A percentile compares a stretch with the other conserved stretches of the same genome.
These are phyloP conservation scores for Dissophora ornata DNA, from an alignment of 192 early-diverging fungal species.

Conservation along the genomic window DNA sequence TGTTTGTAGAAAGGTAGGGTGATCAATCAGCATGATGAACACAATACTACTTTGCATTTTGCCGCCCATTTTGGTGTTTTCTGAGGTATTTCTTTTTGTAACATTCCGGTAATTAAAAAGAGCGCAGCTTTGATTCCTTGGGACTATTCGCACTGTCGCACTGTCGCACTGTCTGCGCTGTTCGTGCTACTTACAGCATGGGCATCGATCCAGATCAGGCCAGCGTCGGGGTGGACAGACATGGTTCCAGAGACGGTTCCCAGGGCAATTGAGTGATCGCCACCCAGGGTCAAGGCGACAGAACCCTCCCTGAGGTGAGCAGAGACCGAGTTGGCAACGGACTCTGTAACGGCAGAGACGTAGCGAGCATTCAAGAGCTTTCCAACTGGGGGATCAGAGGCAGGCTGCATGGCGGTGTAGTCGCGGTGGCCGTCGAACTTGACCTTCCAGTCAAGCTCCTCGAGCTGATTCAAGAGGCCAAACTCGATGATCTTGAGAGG, in stretches of 20 bases:
- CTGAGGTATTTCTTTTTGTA: no score
- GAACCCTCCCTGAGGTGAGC: slow-evolving; percentile 71
- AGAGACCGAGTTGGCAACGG: slow-evolving; percentile 73
- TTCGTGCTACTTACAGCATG: slow-evolving; percentile 90
- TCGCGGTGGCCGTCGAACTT: slow-evolving; percentile 81
- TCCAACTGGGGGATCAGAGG: slow-evolving; percentile 75
- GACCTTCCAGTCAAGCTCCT: slow-evolving; percentile 83
- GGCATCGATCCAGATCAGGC: slow-evolving; percentile 96
- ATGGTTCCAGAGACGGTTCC: slow-evolving; percentile 88
- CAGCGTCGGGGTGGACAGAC: slow-evolving; percentile 79
- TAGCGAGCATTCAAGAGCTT: slow-evolving; percentile 88
- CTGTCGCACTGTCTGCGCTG: no score
- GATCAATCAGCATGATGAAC: background rate
- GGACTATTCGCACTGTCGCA: no score
- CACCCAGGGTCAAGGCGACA: slow-evolving; percentile 92
- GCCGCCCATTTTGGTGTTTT: no score
- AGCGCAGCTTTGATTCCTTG: no score
- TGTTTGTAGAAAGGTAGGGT: background rate
- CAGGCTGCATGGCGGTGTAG: slow-evolving; percentile 74
- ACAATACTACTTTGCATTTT: no score
- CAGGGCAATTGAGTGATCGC: slow-evolving; percentile 95
- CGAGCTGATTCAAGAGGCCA: slow-evolving; percentile 86
- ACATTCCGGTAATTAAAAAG: background rate
- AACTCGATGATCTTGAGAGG: slow-evolving; percentile 85
- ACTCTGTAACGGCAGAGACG: slow-evolving; percentile 81